phyloP scores from a whole-genome alignment of 2,329 filamentous ascomycete genomes.

The Ilyonectria destructans region DNA sequence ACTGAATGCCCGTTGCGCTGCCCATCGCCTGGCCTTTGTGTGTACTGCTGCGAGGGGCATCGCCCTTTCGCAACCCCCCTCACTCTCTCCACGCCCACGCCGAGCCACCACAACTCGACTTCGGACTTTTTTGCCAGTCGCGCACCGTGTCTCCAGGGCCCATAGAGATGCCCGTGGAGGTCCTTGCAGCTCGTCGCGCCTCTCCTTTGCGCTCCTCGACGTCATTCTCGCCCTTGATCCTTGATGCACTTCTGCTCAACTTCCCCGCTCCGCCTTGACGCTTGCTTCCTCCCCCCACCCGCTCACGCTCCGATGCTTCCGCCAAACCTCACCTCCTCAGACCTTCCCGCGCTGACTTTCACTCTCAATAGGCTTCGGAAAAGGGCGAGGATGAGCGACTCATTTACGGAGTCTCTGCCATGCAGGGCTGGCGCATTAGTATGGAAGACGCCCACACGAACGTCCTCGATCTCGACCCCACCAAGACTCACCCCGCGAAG shows the following conservation, averaged over 20 bases:
- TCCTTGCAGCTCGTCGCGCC: constrained; percentile 5
- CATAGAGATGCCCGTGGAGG: neutral
- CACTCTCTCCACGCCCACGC: constrained; percentile 19
- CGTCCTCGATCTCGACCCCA: constrained; percentile 83
- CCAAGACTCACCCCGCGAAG: constrained; percentile 79
- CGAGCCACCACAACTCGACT: constrained; percentile 25
- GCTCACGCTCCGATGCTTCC: constrained; percentile 37
- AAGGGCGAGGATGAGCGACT: constrained; percentile 94
- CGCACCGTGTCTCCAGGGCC: constrained; percentile 32
- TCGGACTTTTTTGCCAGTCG: constrained; percentile 7
- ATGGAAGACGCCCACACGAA: constrained; percentile 98
- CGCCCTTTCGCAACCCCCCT: constrained; percentile 44
- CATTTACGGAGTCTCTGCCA: constrained; percentile 94
- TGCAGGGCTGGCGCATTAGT: constrained; percentile 99
- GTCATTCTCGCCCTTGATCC: neutral
- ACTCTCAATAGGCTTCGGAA: constrained; percentile 80
- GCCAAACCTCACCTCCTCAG: constrained; percentile 28
- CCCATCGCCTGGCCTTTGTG: constrained; percentile 14
- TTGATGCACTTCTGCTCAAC: constrained; percentile 19
- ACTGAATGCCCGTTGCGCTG: constrained; percentile 17
- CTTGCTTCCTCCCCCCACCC: constrained; percentile 23
- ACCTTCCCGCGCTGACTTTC: constrained; percentile 47
- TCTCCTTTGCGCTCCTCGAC: constrained; percentile 7
- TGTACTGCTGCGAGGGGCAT: constrained; percentile 43
- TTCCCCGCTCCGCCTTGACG: constrained; percentile 32